A percentile compares a stretch with the other conserved stretches of the same genome.
Evolutionary conservation across 1,284 basidiomycete genomes (phyloP).

Genomic region (Quambalaria eucalypti): DNA sequence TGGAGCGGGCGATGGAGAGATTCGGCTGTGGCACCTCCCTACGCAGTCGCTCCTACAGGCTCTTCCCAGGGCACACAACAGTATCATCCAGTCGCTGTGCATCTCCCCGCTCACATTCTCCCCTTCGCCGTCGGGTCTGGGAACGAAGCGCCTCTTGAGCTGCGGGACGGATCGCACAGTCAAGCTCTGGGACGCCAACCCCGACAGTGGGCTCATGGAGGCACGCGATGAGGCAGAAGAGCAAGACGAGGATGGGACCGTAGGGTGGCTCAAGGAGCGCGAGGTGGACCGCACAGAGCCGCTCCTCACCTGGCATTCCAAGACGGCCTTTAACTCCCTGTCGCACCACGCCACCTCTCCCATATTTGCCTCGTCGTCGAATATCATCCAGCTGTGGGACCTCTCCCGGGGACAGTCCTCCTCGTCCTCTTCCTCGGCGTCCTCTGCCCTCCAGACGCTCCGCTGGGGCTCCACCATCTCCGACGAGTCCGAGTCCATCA

Average conservation of each 20-base stretch:
- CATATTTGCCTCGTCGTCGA: slow-evolving; percentile 87
- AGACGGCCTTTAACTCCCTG: slow-evolving; percentile 60
- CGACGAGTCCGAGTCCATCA: slow-evolving; percentile 64
- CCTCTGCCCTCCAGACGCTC: slow-evolving; percentile 50
- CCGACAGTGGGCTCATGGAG: slow-evolving; percentile 37
- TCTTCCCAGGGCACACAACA: slow-evolving; percentile 75
- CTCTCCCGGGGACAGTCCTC: slow-evolving; percentile 57
- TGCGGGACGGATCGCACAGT: slow-evolving; percentile 85
- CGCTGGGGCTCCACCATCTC: slow-evolving; percentile 22
- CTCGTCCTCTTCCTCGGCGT: slow-evolving; percentile 51
- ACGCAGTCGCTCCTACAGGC: slow-evolving; percentile 60
- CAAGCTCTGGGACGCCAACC: slow-evolving; percentile 70
- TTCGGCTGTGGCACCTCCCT: slow-evolving; percentile 79
- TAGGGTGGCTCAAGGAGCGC: slow-evolving; percentile 18
- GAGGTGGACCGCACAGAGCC: slow-evolving; percentile 31
- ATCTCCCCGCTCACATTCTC: slow-evolving; percentile 57
- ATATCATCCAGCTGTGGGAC: slow-evolving; percentile 92
- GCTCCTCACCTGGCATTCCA: slow-evolving; percentile 35
- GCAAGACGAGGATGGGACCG: slow-evolving; percentile 27
- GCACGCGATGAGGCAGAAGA: slow-evolving; percentile 42
- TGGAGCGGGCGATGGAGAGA: slow-evolving; percentile 88
- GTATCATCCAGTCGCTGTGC: slow-evolving; percentile 69
- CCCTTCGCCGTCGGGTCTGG: slow-evolving; percentile 14
- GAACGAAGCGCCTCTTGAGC: slow-evolving; percentile 62
- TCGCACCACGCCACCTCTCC: slow-evolving; percentile 82